Evolutionary conservation across 1,284 basidiomycete species (phyloP), one percentile per base, ranked within the genome.

Genomic region (Trichosporon sp.): DNA sequence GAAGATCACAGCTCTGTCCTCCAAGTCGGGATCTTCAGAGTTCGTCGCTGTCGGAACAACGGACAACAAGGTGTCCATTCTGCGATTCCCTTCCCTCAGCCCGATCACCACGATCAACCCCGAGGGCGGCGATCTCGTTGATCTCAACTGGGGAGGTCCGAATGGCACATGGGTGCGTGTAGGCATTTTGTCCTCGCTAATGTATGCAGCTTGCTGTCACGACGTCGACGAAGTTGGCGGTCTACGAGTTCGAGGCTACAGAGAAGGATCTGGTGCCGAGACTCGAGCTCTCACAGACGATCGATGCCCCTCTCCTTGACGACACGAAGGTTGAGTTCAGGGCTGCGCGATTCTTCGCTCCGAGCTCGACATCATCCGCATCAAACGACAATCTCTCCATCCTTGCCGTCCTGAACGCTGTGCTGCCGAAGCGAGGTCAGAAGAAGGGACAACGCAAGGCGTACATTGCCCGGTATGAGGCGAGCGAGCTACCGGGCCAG

Each of bases 51-150:
- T 79, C 1, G 78, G 78, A 4, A 77, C 75, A 11, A 81, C 79
- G 14, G 77, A 80, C 61, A 71, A 79, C 62, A 67, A 65, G 27
- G 80, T 94, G 10, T 83, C 87, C 10, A 70, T 95, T 1, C 82
- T 94, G 1, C 68, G 80, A 0, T 90, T 87, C 71, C 89, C 89
- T 1, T 84, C 85, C 4, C 83, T 95, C 54, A 83, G 90, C 16
- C 83, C 89, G 33, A 76, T 90, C 23, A 63, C 71, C 0, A 61
- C 65, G 29, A 65, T 73, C 60, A 69, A 37, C 25, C 64, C 62
- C 11, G 68, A 58, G 8, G 77, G 73, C 14, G 69, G 68, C 3
- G 80, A 80, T 58, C 65, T 79, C 11, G 75, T 78, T 0, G 78
- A 79, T 62, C 67, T 79, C 25, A 70, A 73, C 58, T 80, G 77